Evolutionary conservation across 495 filamentous ascomycete genomes (phyloP).

Genomic region (Daldinia bambusicola): DNA sequence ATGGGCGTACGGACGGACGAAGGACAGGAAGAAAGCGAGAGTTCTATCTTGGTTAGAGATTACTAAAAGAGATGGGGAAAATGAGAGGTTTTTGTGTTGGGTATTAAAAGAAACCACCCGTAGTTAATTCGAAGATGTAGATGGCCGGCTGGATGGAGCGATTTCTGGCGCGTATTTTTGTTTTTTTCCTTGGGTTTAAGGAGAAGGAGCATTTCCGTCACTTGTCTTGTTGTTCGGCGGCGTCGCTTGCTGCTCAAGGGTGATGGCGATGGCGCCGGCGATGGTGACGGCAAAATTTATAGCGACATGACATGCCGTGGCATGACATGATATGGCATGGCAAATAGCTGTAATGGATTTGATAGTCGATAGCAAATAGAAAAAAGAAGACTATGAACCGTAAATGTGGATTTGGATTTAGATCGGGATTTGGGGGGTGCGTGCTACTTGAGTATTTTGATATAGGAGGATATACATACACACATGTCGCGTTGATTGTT

Average conservation of each 20-base stretch:
- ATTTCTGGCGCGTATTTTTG: slow-evolving; percentile 34
- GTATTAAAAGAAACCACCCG: neutral
- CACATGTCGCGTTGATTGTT: neutral
- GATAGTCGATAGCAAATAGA: slow-evolving; percentile 28
- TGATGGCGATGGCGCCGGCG: slow-evolving; percentile 8
- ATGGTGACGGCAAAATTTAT: slow-evolving; percentile 13
- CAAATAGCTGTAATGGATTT: slow-evolving; percentile 19
- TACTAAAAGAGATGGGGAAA: slow-evolving; percentile 7
- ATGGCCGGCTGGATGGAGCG: slow-evolving; percentile 29
- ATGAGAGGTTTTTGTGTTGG: slow-evolving; percentile 14
- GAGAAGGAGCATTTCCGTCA: slow-evolving; percentile 14
- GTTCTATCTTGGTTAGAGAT: slow-evolving; percentile 11
- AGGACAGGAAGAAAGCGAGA: neutral
- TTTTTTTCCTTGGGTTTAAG: slow-evolving; percentile 1
- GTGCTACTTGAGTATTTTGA: neutral
- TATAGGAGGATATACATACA: neutral
- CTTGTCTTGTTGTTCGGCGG: slow-evolving; percentile 1
- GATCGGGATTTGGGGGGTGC: no score
- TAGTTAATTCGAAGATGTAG: slow-evolving; percentile 31
- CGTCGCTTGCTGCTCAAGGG: neutral
- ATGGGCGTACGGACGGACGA: neutral
- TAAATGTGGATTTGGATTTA: neutral
- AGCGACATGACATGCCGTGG: neutral
- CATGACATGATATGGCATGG: no score
- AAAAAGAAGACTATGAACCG: slow-evolving; percentile 19